Evolutionary conservation across 306 rosid species (phyloP), one percentile per base, ranked within the genome.

Genomic region (Mucuna pruriens): DNA sequence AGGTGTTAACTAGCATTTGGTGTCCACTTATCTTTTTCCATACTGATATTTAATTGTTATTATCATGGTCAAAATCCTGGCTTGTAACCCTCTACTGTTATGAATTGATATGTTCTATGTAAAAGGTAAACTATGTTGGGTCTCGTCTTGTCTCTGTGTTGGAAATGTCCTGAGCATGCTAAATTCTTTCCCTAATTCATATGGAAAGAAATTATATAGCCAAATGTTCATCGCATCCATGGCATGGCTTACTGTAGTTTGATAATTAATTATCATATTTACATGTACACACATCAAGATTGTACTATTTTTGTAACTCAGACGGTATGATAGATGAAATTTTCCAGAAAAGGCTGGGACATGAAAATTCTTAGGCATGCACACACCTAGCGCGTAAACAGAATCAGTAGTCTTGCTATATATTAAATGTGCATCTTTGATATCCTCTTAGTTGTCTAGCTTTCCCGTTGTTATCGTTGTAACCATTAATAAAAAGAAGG

Each of bases 81-180:
- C 31, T 76, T 58, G 26, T 60, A 20, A 10, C 5, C 23, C n/a
- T 44, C 36, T 29, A 19, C 23, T 17, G 20, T 31, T 57, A 4
- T 29, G 15, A 13, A 74, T 36, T 60, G 44, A 60, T 13, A 58
- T n/a, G 26, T 71, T 1, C 31, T 45, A 16, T 62, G 49, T 46
- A 7, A 62, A 65, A 58, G 70, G 70, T 33, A 23, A 60, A 74
- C 68, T n/a, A 10, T 52, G 76, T 17, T 81, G 44, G 38, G 62
- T 55, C 31, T 15, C 55, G 25, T 78, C 52, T 23, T 68, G 10
- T 25, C 66, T 17, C 66, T 39, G n/a, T 52, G 69, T 49, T 74
- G 69, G 38, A 26, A 74, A 74, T 74, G 34, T 44, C 8, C 9
- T 70, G 12, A 7, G 40, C 55, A 23, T 57, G 71, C n/a, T 54